Conservation (phyloP, 352 stramenopile genomes). For the Phytophthora tubulina region DNA sequence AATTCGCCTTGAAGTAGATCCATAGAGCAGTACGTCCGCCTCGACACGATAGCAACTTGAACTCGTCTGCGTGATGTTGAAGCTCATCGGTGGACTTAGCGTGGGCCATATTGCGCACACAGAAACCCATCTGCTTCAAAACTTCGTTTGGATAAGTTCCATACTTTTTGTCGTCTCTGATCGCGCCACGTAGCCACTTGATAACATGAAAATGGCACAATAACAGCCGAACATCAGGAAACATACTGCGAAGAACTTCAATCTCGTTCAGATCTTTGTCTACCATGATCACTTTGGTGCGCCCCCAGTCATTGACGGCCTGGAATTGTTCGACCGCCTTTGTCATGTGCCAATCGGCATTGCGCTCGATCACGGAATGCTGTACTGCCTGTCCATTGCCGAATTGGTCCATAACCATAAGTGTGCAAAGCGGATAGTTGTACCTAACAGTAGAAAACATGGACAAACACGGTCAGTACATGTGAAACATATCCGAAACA, state of each 20-base stretch:
- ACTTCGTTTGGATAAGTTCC: constrained; percentile 3
- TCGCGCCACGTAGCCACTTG: not conserved
- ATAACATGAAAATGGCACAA: constrained; percentile 16
- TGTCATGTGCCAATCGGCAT: constrained; percentile 14
- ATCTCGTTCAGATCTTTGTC: constrained; percentile 33
- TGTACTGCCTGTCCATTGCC: constrained; percentile 9
- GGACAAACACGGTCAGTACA: constrained; percentile 1
- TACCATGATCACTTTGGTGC: constrained; percentile 13
- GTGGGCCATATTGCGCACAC: constrained; percentile 14
- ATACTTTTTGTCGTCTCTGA: constrained; percentile 18
- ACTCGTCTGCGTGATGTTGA: constrained; percentile 7
- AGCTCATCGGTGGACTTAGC: not conserved
- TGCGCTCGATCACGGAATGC: constrained; percentile 16
- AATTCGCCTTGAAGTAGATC: constrained; percentile 4
- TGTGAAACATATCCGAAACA: not conserved
- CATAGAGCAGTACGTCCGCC: not conserved
- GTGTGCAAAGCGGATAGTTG: constrained; percentile 13
- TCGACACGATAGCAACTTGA: not conserved
- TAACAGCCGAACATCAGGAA: not conserved
- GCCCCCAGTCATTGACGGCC: not conserved
- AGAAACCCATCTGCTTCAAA: constrained; percentile 16
- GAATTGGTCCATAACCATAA: constrained; percentile 20
- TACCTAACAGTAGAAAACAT: constrained; percentile 20
- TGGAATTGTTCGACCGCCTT: constrained; percentile 15
- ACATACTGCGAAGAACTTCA: constrained; percentile 2